phyloP scores from a whole-genome alignment of 805 yeast species.

The Naumovozyma dairenensis region DNA sequence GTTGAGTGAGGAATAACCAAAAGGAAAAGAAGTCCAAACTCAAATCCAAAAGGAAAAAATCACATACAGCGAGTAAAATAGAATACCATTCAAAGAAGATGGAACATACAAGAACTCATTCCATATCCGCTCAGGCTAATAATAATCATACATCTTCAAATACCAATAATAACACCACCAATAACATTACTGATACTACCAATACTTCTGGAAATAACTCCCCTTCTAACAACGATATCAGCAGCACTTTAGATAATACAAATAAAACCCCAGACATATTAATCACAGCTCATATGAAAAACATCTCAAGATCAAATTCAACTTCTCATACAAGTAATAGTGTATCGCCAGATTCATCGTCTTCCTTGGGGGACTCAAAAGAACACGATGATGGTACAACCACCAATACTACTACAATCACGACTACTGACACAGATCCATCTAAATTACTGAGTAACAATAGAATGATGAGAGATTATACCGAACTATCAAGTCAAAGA shows the following conservation, averaged over 20 bases:
- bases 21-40: no score
- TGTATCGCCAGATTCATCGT: not conserved
- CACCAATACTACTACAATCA: not conserved
- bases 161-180: no score
- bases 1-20: no score
- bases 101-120: constrained; percentile 11
- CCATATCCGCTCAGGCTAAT: constrained; percentile 6
- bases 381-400: not conserved
- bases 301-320: not conserved
- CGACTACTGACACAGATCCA: not conserved
- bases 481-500: constrained; percentile 3
- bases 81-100: constrained; percentile 1
- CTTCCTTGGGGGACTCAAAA: not conserved
- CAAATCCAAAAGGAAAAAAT: no score
- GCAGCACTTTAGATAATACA: not conserved
- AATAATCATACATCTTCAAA: not conserved
- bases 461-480: constrained; percentile 6
- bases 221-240: not conserved
- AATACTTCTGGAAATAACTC: not conserved
- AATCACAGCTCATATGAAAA: no score
- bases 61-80: no score
- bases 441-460: not conserved
- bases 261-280: not conserved
- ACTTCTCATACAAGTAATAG: not conserved
- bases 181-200: no score